Evolutionary conservation across 2,329 filamentous ascomycete genomes (phyloP), one percentile per base, ranked within the genome.

Genomic region (Rutstroemia sydowiana): DNA sequence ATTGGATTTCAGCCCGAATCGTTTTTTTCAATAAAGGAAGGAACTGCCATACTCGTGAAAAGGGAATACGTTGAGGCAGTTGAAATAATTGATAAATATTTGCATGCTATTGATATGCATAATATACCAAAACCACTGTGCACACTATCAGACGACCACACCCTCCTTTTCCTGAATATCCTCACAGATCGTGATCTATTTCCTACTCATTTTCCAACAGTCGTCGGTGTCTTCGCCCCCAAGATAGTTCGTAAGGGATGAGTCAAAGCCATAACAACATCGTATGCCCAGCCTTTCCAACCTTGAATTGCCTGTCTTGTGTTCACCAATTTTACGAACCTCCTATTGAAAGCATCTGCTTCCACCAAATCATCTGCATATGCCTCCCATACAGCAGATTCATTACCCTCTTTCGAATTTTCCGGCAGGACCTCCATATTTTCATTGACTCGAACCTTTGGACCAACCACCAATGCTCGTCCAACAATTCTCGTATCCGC

Each of bases 331-430:
- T 68, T 66, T 1, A 85, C 65, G 50, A 81, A 72, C 36, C 77
- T 73, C 53, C 71, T 68, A 21, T 73, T 71, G 60, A 84, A 85
- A 2, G 71, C 64, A 60, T 85, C 82, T 41, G 72, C 70, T 54
- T 77, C 71, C 52, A 75, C 70, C 59, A 75, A 80, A 59, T 84
- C 80, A 56, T 81, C 70, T 0, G 73, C 79, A 63, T 80, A 82
- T 41, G 75, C 70, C 63, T 87, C 83, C 76, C 81, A 85, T 1
- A 80, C 65, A 0, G 74, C 75, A 31, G 68, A 68, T 47, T 74
- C 70, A 49, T 62, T 58, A 3, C 63, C 62, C 20, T 50, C 54
- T 18, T 55, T 36, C 7, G 55, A 52, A 26, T 45, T 50, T 14
- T 55, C 44, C 21, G 47, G 46, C 43, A 59, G 43, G 18, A 61